These are phyloP conservation scores for Aspergillus avenaceus DNA, from an alignment of 495 filamentous ascomycete species.

Conservation along the genomic window DNA sequence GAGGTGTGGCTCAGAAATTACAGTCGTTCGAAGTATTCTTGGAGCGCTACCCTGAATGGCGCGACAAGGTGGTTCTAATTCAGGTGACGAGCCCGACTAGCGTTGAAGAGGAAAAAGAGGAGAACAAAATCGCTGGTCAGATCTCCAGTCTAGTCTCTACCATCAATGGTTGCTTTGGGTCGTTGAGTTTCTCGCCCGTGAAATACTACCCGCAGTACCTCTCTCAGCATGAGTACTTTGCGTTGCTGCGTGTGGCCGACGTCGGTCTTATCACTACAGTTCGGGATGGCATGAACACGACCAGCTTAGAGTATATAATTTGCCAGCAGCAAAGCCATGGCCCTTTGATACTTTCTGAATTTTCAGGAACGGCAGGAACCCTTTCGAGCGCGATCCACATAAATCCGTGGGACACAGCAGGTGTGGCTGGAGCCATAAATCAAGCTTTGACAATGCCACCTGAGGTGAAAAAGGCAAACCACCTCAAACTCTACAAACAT, in stretches of 20 bases:
- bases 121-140: slow-evolving; percentile 71
- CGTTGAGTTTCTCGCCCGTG: slow-evolving; percentile 78
- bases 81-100: slow-evolving; percentile 87
- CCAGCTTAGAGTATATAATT: slow-evolving; percentile 86
- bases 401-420: slow-evolving; percentile 86
- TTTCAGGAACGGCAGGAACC: slow-evolving; percentile 87
- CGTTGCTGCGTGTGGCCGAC: slow-evolving; percentile 79
- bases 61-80: slow-evolving; percentile 86
- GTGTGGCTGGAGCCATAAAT: slow-evolving; percentile 76
- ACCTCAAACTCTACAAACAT: slow-evolving; percentile 65
- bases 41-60: slow-evolving; percentile 81
- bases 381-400: slow-evolving; percentile 84
- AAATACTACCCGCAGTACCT: slow-evolving; percentile 93
- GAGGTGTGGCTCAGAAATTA: slow-evolving; percentile 88
- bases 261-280: slow-evolving; percentile 89
- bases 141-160: slow-evolving; percentile 83
- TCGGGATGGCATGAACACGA: slow-evolving; percentile 95
- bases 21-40: slow-evolving; percentile 90
- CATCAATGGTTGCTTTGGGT: slow-evolving; percentile 87
- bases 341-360: slow-evolving; percentile 89
- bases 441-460: slow-evolving; percentile 69
- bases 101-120: slow-evolving; percentile 68
- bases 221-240: slow-evolving; percentile 82
- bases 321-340: slow-evolving; percentile 81
- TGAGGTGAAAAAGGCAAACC: slow-evolving; percentile 50